A percentile compares a stretch with the other conserved stretches of the same genome.
These are phyloP conservation scores for Groenewaldozyma tartarivorans DNA, from an alignment of 805 yeast genomes.

Conservation along the genomic window DNA sequence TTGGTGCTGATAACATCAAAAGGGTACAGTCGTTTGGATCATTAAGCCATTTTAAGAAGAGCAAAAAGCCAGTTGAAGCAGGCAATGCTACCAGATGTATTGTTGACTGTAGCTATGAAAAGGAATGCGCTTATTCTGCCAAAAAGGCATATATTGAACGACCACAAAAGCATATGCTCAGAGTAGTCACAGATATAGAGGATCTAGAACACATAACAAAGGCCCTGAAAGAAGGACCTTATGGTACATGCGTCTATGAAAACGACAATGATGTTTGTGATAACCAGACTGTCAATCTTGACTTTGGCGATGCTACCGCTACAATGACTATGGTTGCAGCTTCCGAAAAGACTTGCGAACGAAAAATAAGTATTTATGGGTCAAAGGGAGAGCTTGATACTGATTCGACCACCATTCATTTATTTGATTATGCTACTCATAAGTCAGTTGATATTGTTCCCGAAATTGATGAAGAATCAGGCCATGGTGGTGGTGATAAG, in stretches of 20 bases:
- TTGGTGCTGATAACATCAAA: conserved; percentile 16
- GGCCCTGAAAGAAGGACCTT: conserved; percentile 17
- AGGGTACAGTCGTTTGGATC: conserved; percentile 19
- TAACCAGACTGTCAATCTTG: conserved; percentile 18
- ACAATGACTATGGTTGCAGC: conserved; percentile 22
- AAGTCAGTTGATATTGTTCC: conserved; percentile 9
- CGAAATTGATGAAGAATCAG: conserved; percentile 15
- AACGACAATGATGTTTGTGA: conserved; percentile 21
- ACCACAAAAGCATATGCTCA: conserved; percentile 11
- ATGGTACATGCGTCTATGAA: conserved; percentile 20
- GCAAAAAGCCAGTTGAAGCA: conserved; percentile 18
- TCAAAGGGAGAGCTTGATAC: conserved; percentile 19
- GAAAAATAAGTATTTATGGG: conserved; percentile 19
- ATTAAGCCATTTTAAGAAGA: conserved; percentile 14
- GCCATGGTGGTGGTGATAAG: conserved; percentile 22
- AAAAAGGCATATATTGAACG: conserved; percentile 11
- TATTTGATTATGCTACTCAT: conserved; percentile 17
- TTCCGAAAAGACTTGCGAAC: conserved; percentile 17
- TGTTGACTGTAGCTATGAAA: conserved; percentile 15
- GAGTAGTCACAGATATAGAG: conserved; percentile 14
- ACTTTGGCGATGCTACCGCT: conserved; percentile 19
- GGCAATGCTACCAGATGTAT: conserved; percentile 16
- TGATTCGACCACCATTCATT: conserved; percentile 16
- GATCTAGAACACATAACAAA: conserved; percentile 13
- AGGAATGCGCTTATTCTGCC: conserved; percentile 19